A percentile compares a stretch with the other conserved stretches of the same genome.
Evolutionary conservation across 2,329 filamentous ascomycete species (phyloP).

Genomic region (Leptodontidium sp.): DNA sequence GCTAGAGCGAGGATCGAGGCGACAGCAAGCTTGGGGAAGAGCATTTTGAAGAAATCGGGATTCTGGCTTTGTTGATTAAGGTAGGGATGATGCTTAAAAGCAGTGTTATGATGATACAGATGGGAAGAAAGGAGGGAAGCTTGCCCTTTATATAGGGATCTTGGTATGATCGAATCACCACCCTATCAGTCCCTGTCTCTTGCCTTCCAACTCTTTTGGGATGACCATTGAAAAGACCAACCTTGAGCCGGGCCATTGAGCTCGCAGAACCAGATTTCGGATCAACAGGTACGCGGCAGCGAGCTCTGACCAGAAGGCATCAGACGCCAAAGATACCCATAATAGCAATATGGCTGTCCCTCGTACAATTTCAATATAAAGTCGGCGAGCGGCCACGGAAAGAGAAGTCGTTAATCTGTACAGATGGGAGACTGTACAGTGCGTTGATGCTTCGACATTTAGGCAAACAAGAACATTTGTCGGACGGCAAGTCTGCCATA

Average conservation of each 20-base stretch:
- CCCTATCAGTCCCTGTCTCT: not conserved
- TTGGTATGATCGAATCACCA: slow-evolving; percentile 4
- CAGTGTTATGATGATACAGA: slow-evolving; percentile 2
- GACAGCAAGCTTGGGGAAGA: slow-evolving; percentile 24
- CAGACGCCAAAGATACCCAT: not conserved
- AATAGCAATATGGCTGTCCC: slow-evolving; percentile 1
- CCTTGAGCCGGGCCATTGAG: not conserved
- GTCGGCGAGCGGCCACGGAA: not conserved
- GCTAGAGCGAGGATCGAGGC: slow-evolving; percentile 26
- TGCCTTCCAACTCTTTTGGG: not conserved
- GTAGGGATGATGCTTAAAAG: not conserved
- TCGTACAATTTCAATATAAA: slow-evolving; percentile 4
- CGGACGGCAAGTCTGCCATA: slow-evolving; percentile 5
- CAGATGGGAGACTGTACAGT: not conserved
- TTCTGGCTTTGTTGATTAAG: not conserved
- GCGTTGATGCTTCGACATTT: not conserved
- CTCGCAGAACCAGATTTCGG: slow-evolving; percentile 11
- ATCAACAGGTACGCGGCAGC: slow-evolving; percentile 9
- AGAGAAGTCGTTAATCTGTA: not conserved
- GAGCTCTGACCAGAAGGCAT: not conserved
- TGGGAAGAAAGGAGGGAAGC: not conserved
- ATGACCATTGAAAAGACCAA: not conserved
- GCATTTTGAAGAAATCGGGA: slow-evolving; percentile 16
- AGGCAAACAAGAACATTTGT: slow-evolving; percentile 3
- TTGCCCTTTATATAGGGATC: slow-evolving; percentile 4